Percentiles rank a stretch among this genome's conserved stretches.
These are phyloP conservation scores for Hydnomerulius pinastri DNA, from an alignment of 768 basidiomycete genomes.

Conservation along the genomic window DNA sequence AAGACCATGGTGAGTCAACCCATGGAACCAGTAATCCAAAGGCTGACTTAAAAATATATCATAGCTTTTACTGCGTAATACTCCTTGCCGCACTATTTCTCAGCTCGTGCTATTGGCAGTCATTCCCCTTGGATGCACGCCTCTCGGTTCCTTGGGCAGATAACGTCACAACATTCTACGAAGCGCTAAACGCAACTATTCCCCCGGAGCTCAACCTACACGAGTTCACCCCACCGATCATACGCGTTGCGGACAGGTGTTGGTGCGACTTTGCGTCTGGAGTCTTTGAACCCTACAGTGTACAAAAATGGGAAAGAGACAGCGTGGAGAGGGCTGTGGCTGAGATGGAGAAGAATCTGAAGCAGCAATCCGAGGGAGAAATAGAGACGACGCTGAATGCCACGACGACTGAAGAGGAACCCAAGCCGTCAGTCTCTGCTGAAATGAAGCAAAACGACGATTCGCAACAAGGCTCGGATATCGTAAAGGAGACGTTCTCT, in stretches of 20 bases:
- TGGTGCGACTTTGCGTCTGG: constrained; percentile 79
- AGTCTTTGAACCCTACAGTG: constrained; percentile 77
- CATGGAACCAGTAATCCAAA: background rate
- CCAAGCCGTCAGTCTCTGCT: constrained; percentile 10
- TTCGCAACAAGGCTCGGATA: background rate
- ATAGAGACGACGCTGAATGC: constrained; percentile 25
- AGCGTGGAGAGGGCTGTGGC: constrained; percentile 54
- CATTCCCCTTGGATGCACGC: constrained; percentile 63
- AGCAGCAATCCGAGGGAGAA: constrained; percentile 25
- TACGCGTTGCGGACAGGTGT: constrained; percentile 75
- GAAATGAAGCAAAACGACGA: background rate
- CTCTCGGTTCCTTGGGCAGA: constrained; percentile 68
- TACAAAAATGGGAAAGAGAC: constrained; percentile 70
- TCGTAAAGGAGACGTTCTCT: constrained; percentile 20
- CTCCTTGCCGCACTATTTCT: constrained; percentile 81
- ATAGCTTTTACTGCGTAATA: constrained; percentile 85
- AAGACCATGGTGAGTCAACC: constrained; percentile 69
- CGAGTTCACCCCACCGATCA: constrained; percentile 50
- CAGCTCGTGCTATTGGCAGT: constrained; percentile 90
- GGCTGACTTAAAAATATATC: constrained; percentile 11
- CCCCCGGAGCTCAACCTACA: constrained; percentile 39
- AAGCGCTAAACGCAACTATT: constrained; percentile 58
- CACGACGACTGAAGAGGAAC: constrained; percentile 28
- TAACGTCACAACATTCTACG: constrained; percentile 71
- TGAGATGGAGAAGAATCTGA: constrained; percentile 35